A percentile compares a stretch with the other conserved stretches of the same genome.
Conservation (phyloP, 2,329 filamentous ascomycete genomes). For the Penicillium sp. region DNA sequence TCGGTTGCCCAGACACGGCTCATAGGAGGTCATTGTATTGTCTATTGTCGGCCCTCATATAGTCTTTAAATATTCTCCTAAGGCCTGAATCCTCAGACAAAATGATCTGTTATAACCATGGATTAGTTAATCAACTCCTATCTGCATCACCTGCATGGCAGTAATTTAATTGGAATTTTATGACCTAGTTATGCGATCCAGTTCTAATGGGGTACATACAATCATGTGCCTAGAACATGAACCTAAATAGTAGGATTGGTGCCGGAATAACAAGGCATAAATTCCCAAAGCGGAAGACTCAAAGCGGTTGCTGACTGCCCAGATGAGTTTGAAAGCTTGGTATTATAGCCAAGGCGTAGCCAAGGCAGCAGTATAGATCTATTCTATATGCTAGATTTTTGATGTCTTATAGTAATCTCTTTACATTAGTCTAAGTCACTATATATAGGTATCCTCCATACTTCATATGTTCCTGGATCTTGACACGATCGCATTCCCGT, state of each 20-base stretch:
- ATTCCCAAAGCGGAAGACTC: background rate
- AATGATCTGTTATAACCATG: background rate
- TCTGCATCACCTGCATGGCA: too few species aligned
- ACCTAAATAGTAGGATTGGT: too few species aligned
- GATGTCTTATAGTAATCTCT: background rate
- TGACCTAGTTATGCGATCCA: too few species aligned
- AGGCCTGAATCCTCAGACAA: background rate
- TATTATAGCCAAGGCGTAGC: background rate
- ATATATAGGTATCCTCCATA: background rate
- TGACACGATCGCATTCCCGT: slow-evolving; percentile 4
- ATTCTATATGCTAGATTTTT: background rate
- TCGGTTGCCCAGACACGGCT: too few species aligned
- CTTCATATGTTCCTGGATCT: background rate
- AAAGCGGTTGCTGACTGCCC: background rate
- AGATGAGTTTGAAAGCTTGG: background rate
- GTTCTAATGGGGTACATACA: too few species aligned
- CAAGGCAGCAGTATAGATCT: background rate
- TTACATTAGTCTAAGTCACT: too few species aligned
- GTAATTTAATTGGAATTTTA: background rate
- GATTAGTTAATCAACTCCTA: background rate
- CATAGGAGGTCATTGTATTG: background rate
- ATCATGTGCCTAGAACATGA: too few species aligned
- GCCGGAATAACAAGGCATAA: background rate
- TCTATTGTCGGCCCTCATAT: background rate
- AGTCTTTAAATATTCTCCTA: background rate